These are phyloP conservation scores for Hevea brasiliensis DNA, from an alignment of 345 rosid species.

Conservation along the genomic window DNA sequence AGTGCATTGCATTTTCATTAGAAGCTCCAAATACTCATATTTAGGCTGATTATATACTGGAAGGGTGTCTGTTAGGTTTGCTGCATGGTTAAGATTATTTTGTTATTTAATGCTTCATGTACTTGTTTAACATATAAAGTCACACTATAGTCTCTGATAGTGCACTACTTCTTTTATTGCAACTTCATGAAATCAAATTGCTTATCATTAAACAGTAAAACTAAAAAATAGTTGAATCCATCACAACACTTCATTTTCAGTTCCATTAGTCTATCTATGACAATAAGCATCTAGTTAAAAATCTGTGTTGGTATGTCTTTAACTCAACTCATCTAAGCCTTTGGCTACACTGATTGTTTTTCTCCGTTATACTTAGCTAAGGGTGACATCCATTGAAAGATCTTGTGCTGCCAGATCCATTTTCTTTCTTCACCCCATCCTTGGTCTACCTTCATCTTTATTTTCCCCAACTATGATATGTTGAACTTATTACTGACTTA, in stretches of 20 bases:
- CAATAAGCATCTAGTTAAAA: neutral
- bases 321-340: neutral
- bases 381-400: neutral
- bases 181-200: neutral
- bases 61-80: neutral
- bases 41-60: conserved; percentile 1
- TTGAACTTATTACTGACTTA: neutral
- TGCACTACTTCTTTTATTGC: neutral
- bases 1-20: conserved; percentile 18
- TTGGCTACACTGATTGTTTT: too few species aligned
- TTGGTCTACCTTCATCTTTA: neutral
- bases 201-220: neutral
- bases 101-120: neutral
- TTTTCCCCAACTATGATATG: neutral
- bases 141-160: neutral
- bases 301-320: neutral
- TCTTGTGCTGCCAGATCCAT: neutral
- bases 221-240: conserved; percentile 4
- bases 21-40: conserved; percentile 4
- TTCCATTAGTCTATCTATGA: neutral
- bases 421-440: neutral
- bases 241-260: conserved; percentile 9
- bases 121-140: neutral
- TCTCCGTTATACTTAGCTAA: too few species aligned
- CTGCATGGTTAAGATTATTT: conserved; percentile 1